Conservation (phyloP, 495 filamentous ascomycete species). For the Neurospora discreta region DNA sequence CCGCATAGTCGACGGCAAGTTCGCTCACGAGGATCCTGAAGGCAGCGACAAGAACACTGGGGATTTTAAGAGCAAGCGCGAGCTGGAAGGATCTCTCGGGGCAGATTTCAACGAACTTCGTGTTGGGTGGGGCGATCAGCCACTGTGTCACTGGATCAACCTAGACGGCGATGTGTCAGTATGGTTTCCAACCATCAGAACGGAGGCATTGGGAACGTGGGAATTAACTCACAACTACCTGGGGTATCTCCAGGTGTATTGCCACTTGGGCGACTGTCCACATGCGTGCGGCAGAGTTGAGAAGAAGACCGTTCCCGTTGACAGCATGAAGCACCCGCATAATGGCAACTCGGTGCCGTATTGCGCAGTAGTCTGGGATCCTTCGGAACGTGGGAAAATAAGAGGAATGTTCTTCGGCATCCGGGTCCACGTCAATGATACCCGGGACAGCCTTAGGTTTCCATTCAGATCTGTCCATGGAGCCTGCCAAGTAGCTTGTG, state of each 20-base stretch:
- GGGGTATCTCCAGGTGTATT: slow-evolving; percentile 42
- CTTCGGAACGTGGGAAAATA: slow-evolving; percentile 16
- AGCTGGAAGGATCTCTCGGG: slow-evolving; percentile 34
- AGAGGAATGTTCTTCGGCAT: neutral
- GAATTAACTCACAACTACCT: slow-evolving; percentile 23
- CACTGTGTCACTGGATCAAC: slow-evolving; percentile 27
- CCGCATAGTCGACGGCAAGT: slow-evolving; percentile 54
- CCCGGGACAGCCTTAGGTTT: slow-evolving; percentile 6
- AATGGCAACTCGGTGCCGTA: slow-evolving; percentile 50
- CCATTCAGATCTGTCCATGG: slow-evolving; percentile 6
- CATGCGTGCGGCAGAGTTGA: slow-evolving; percentile 56
- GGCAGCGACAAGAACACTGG: slow-evolving; percentile 22
- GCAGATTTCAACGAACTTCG: slow-evolving; percentile 34
- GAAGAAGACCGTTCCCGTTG: slow-evolving; percentile 33
- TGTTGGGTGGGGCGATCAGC: slow-evolving; percentile 30
- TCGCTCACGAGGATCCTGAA: slow-evolving; percentile 37
- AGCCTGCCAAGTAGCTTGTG: slow-evolving; percentile 2
- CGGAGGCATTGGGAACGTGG: too few relatives aligned
- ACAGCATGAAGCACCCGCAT: slow-evolving; percentile 45
- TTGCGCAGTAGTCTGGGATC: slow-evolving; percentile 46
- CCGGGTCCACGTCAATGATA: slow-evolving; percentile 7
- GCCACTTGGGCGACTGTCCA: slow-evolving; percentile 53
- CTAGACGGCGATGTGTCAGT: slow-evolving; percentile 1
- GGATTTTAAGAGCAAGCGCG: slow-evolving; percentile 24
- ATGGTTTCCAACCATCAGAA: neutral